These are phyloP conservation scores for Elaeagnus macrophylla DNA, from an alignment of 306 rosid species.

Conservation along the genomic window DNA sequence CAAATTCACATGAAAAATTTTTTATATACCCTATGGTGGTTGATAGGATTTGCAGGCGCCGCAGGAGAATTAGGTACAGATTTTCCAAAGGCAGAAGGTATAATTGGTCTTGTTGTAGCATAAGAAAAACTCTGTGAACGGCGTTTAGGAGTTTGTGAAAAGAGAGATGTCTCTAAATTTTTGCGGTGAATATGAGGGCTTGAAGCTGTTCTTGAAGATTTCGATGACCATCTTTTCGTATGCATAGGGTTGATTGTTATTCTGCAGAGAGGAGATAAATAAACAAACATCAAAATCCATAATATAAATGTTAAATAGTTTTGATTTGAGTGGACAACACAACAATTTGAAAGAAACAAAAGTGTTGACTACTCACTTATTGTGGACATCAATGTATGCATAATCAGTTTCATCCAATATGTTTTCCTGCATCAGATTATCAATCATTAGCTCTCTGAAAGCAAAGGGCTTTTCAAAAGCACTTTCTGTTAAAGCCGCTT, in stretches of 20 bases:
- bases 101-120: conserved; percentile 18
- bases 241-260: conserved; percentile 39
- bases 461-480: neutral
- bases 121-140: conserved; percentile 32
- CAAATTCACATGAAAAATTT: neutral
- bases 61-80: conserved; percentile 11
- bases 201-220: conserved; percentile 31
- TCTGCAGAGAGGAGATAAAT: conserved; percentile 27
- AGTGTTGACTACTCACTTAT: conserved; percentile 36
- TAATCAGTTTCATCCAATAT: conserved; percentile 69
- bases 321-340: neutral
- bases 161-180: conserved; percentile 28
- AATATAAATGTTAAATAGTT: neutral
- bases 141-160: conserved; percentile 22
- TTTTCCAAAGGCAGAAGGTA: conserved; percentile 20
- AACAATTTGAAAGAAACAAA: neutral
- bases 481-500: neutral
- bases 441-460: neutral
- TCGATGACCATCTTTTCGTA: conserved; percentile 36
- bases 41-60: neutral
- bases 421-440: conserved; percentile 35
- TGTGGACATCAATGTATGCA: conserved; percentile 45
- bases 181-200: conserved; percentile 21
- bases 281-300: neutral
- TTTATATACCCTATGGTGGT: no score